Percentiles rank a stretch among this genome's conserved stretches.
Conservation (phyloP, 2,329 filamentous ascomycete species). For the Fusarium haematococcum region DNA sequence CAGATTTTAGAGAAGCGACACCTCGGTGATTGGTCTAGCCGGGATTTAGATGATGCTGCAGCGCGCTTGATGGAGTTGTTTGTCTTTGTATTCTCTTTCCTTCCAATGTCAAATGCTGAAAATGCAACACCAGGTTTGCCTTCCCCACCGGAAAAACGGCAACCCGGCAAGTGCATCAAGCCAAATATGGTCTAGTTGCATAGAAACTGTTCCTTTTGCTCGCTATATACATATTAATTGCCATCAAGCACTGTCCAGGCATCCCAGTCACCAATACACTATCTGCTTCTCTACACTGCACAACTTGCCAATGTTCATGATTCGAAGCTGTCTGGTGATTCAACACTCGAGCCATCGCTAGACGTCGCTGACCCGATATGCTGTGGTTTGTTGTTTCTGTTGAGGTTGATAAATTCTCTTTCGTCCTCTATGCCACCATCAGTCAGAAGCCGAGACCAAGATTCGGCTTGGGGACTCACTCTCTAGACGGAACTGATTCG, state of each 20-base stretch:
- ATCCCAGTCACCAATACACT: background rate
- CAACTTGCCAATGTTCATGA: background rate
- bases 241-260: background rate
- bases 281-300: background rate
- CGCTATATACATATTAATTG: background rate
- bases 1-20: background rate
- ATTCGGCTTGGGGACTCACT: conserved; percentile 14
- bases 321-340: background rate
- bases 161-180: conserved; percentile 28
- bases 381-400: conserved; percentile 28
- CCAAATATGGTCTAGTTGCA: background rate
- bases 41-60: background rate
- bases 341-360: background rate
- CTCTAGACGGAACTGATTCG: conserved; percentile 19
- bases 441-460: background rate
- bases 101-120: conserved; percentile 3
- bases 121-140: background rate
- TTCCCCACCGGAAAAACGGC: conserved; percentile 1
- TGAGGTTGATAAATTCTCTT: conserved; percentile 27
- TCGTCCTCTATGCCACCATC: conserved; percentile 6
- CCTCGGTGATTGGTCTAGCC: background rate
- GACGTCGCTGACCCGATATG: conserved; percentile 7
- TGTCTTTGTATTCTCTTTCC: background rate
- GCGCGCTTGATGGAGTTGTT: background rate
- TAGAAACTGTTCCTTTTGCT: background rate